Evolutionary conservation across 1,284 basidiomycete species (phyloP).

Genomic region (Pseudozyma sp.): DNA sequence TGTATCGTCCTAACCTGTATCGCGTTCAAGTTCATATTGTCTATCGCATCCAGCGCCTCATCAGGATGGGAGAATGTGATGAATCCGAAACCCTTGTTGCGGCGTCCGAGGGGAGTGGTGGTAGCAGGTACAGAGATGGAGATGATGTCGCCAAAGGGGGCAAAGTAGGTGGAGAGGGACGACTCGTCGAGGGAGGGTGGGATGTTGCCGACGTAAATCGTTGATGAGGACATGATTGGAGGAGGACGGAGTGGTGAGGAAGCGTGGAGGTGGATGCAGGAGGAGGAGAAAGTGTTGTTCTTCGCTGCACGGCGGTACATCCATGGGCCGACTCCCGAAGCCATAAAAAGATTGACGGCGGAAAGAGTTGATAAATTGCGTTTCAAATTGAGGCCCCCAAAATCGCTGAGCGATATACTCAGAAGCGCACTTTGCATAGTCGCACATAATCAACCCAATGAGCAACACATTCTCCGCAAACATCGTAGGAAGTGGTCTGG

Average conservation of each 20-base stretch:
- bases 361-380: not conserved
- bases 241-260: not conserved
- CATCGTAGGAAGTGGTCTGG: not conserved
- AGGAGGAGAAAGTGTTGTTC: not conserved
- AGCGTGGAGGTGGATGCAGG: not conserved
- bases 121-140: constrained; percentile 41
- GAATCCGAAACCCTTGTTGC: constrained; percentile 50
- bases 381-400: constrained; percentile 5
- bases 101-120: constrained; percentile 3
- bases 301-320: too few relatives aligned
- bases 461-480: not conserved
- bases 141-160: constrained; percentile 47
- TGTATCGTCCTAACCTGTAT: constrained; percentile 23
- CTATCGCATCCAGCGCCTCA: constrained; percentile 48
- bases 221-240: constrained; percentile 7
- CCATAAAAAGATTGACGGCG: not conserved
- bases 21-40: constrained; percentile 55
- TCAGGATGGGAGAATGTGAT: constrained; percentile 30
- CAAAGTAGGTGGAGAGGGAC: constrained; percentile 25
- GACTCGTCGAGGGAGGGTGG: constrained; percentile 28
- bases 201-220: constrained; percentile 40
- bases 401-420: not conserved
- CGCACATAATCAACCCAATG: not conserved
- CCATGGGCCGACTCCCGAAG: not conserved
- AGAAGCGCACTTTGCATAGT: not conserved